phyloP scores from a whole-genome alignment of 2,329 filamentous ascomycete species.

The Fusarium continuum region DNA sequence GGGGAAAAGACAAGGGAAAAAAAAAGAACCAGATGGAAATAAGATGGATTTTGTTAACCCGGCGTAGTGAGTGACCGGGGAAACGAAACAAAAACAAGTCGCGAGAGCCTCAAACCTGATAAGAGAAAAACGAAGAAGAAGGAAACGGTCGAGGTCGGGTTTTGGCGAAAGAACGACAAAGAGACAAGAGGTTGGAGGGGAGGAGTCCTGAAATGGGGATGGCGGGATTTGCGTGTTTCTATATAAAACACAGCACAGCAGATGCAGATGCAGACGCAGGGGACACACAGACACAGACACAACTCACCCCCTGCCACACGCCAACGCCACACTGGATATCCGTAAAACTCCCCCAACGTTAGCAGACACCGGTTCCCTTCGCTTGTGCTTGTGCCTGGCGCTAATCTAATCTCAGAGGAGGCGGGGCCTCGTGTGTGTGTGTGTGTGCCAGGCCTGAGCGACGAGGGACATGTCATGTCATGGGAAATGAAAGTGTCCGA shows the following conservation, averaged over 20 bases:
- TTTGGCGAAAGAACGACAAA: background rate
- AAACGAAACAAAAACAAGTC: constrained; percentile 3
- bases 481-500: too few relatives aligned
- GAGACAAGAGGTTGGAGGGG: constrained; percentile 10
- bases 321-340: too few relatives aligned
- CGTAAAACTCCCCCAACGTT: background rate
- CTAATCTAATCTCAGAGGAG: background rate
- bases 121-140: constrained; percentile 1
- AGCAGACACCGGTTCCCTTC: too few relatives aligned
- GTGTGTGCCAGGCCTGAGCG: too few relatives aligned
- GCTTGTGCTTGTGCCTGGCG: constrained; percentile 6
- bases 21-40: background rate
- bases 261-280: background rate
- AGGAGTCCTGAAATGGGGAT: constrained; percentile 14
- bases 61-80: constrained; percentile 44
- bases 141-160: constrained; percentile 4
- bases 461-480: too few relatives aligned
- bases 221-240: constrained; percentile 21
- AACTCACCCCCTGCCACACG: background rate
- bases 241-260: constrained; percentile 18
- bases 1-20: background rate
- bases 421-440: too few relatives aligned
- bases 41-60: constrained; percentile 24
- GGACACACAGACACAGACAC: background rate
- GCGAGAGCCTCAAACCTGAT: background rate